These are phyloP conservation scores for Madurella fahalii DNA, from an alignment of 2,329 filamentous ascomycete species.

Conservation along the genomic window DNA sequence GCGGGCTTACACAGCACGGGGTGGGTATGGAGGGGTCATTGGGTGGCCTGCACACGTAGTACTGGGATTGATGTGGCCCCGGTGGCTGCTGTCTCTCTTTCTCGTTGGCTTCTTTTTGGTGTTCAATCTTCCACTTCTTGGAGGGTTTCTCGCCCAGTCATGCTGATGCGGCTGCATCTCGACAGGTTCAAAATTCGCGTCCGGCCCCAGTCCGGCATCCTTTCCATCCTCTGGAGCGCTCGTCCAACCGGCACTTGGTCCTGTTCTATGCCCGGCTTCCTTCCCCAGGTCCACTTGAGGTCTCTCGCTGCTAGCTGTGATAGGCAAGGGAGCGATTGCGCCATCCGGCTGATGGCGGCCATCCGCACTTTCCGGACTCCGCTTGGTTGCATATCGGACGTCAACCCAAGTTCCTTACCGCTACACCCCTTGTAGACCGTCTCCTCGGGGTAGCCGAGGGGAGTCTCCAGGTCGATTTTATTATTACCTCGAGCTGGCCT, in stretches of 20 bases:
- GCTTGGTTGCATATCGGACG: constrained; percentile 11
- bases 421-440: background rate
- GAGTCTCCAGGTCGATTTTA: background rate
- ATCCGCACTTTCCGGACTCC: constrained; percentile 16
- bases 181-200: too few species aligned
- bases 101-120: too few species aligned
- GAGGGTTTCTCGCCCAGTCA: too few species aligned
- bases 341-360: constrained; percentile 21
- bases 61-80: too few species aligned
- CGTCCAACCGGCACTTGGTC: background rate
- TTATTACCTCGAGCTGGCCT: background rate
- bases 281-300: constrained; percentile 9
- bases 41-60: too few species aligned
- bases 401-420: background rate
- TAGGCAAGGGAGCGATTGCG: constrained; percentile 24
- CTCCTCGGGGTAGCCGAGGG: background rate
- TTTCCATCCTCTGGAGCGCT: too few species aligned
- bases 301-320: constrained; percentile 19
- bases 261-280: background rate
- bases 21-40: too few species aligned
- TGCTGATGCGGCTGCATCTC: too few species aligned
- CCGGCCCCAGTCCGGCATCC: too few species aligned
- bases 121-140: too few species aligned
- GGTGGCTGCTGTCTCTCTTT: too few species aligned
- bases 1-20: too few species aligned